Evolutionary conservation across 148 eudicot genomes (phyloP), one percentile per base, ranked within the genome.

Genomic region (Cornus controversa): DNA sequence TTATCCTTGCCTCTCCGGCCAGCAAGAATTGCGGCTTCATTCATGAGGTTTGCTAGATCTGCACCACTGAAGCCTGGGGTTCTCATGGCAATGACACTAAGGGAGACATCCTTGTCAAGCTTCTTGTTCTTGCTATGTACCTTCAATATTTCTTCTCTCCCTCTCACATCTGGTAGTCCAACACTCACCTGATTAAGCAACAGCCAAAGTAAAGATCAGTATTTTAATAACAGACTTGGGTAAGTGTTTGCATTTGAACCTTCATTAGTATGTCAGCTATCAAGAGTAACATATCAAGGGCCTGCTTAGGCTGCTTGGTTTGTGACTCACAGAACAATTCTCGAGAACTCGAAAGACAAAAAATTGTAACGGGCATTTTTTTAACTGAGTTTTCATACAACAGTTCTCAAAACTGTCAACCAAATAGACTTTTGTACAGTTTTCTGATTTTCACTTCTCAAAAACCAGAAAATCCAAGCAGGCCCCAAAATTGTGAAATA

Each of bases 11-110:
- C 98, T 81, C 98, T 89, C 67, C 97, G 82, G 15, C 93, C 98
- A 70, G 94, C 97, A 64, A 94, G 94, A 84, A 94, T 89, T 26
- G 98, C 98, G 5, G 97, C 94, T 80, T 94, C 97, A 40, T 94
- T 94, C 97, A 92, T 85, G 54, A 94, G 93, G 82, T 94, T 94
- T 10, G 94, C 94, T 26, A 92, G 80, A 68, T 94, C 97, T 18
- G 97, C 97, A 65, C 98, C 97, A 77, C 94, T 92, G 70, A 94
- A 94, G 11, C 98, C 95, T 2, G 94, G 89, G 10, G 98, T 94
- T 77, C 93, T 83, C 94, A 90, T 89, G 45, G 94, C 98, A 66
- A 94, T 84, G 36, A 89, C 88, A 85, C 86, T 78, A 0, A 90
- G 84, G 69, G 90, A 85, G 7, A 94, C 89, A 78, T 86, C 84